Evolutionary conservation across 768 basidiomycete genomes (phyloP).

Genomic region (Infundibulicybe gibba): DNA sequence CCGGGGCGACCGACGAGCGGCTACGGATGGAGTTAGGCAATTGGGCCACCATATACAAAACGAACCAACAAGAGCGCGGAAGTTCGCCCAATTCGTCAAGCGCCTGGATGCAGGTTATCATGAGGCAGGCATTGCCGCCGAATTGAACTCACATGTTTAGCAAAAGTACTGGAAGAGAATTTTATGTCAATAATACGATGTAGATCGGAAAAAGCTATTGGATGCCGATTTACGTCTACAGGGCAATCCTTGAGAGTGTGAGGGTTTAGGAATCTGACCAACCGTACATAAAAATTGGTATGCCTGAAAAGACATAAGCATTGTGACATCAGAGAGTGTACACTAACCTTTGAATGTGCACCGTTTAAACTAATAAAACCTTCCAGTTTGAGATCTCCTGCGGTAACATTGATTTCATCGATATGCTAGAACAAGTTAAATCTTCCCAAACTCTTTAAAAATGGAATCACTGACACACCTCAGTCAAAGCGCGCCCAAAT

Average conservation of each 20-base stretch:
- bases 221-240: slow-evolving; percentile 78
- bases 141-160: slow-evolving; percentile 54
- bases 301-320: slow-evolving; percentile 40
- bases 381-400: slow-evolving; percentile 52
- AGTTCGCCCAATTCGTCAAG: slow-evolving; percentile 61
- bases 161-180: slow-evolving; percentile 70
- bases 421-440: slow-evolving; percentile 48
- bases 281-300: slow-evolving; percentile 84
- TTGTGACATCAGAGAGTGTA: slow-evolving; percentile 5
- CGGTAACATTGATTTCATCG: slow-evolving; percentile 52
- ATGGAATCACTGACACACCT: slow-evolving; percentile 41
- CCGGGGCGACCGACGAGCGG: slow-evolving; percentile 66
- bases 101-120: slow-evolving; percentile 42
- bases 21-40: slow-evolving; percentile 29
- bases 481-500: slow-evolving; percentile 67
- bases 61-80: slow-evolving; percentile 37
- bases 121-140: slow-evolving; percentile 1
- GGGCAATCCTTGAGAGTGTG: slow-evolving; percentile 1
- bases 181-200: slow-evolving; percentile 62
- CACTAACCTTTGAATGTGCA: slow-evolving; percentile 62
- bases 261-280: neutral
- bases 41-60: neutral
- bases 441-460: slow-evolving; percentile 4
- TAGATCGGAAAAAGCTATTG: slow-evolving; percentile 60
- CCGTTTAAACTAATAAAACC: slow-evolving; percentile 88